Evolutionary conservation across 2,329 filamentous ascomycete species (phyloP).

Genomic region (Fusarium dimerum): DNA sequence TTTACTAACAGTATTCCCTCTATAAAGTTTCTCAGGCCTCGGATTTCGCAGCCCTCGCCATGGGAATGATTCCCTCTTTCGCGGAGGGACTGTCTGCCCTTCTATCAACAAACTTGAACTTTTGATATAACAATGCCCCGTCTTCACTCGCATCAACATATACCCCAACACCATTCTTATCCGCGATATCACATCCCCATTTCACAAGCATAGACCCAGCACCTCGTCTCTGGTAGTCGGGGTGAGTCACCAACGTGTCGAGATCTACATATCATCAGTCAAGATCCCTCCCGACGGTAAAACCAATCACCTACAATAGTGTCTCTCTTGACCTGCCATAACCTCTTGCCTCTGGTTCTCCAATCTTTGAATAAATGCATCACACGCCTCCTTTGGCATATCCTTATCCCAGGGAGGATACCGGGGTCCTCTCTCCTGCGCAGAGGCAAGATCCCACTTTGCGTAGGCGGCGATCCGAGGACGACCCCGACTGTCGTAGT

Average conservation of each 20-base stretch:
- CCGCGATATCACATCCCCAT: slow-evolving; percentile 27
- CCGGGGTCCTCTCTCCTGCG: slow-evolving; percentile 12
- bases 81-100: slow-evolving; percentile 8
- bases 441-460: slow-evolving; percentile 19
- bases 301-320: slow-evolving; percentile 15
- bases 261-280: slow-evolving; percentile 16
- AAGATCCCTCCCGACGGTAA: neutral
- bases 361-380: slow-evolving; percentile 14
- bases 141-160: slow-evolving; percentile 28
- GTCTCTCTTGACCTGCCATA: slow-evolving; percentile 12
- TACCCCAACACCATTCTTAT: slow-evolving; percentile 16
- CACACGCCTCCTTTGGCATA: slow-evolving; percentile 13
- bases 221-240: slow-evolving; percentile 28
- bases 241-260: slow-evolving; percentile 28
- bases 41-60: slow-evolving; percentile 3
- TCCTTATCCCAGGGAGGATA: slow-evolving; percentile 19
- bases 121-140: slow-evolving; percentile 12
- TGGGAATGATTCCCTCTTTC: slow-evolving; percentile 12
- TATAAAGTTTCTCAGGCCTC: neutral
- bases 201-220: slow-evolving; percentile 25
- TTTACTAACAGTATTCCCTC: too few relatives aligned
- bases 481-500: slow-evolving; percentile 5
- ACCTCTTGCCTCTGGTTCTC: slow-evolving; percentile 16
- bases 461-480: slow-evolving; percentile 18
- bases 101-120: slow-evolving; percentile 19